Conservation (phyloP, 1,284 basidiomycete species). For the Abortiporus biennis region DNA sequence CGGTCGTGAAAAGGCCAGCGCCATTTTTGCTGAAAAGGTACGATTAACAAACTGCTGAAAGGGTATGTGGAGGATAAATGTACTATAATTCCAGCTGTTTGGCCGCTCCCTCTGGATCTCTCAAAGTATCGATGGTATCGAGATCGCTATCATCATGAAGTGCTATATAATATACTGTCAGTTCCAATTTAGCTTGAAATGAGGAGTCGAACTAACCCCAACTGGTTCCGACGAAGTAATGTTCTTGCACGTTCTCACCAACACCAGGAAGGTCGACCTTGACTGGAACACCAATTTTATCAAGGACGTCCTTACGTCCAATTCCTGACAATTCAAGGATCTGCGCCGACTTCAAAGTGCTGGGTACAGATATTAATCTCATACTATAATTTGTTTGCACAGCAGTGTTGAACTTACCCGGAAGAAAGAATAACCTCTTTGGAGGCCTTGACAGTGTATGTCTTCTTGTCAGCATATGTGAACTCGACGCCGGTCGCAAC, state of each 20-base stretch:
- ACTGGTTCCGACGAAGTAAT: slow-evolving; percentile 13
- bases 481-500: slow-evolving; percentile 23
- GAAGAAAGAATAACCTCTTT: slow-evolving; percentile 22
- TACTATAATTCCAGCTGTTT: slow-evolving; percentile 24
- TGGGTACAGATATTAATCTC: slow-evolving; percentile 1
- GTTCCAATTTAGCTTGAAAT: not conserved
- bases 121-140: slow-evolving; percentile 23
- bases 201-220: not conserved
- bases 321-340: slow-evolving; percentile 36
- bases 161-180: slow-evolving; percentile 11
- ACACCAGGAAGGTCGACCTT: slow-evolving; percentile 23
- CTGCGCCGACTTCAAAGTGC: slow-evolving; percentile 25
- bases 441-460: slow-evolving; percentile 14
- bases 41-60: not conserved
- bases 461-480: slow-evolving; percentile 19
- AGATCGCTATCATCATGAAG: slow-evolving; percentile 18
- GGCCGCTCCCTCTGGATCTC: slow-evolving; percentile 16
- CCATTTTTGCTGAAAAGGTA: slow-evolving; percentile 12
- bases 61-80: not conserved
- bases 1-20: slow-evolving; percentile 18
- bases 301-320: slow-evolving; percentile 23
- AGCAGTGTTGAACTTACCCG: slow-evolving; percentile 14
- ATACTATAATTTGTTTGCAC: not conserved
- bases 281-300: slow-evolving; percentile 22
- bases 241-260: slow-evolving; percentile 34